These are phyloP conservation scores for Scedosporium minutisporum DNA, from an alignment of 2,329 filamentous ascomycete species.

Conservation along the genomic window DNA sequence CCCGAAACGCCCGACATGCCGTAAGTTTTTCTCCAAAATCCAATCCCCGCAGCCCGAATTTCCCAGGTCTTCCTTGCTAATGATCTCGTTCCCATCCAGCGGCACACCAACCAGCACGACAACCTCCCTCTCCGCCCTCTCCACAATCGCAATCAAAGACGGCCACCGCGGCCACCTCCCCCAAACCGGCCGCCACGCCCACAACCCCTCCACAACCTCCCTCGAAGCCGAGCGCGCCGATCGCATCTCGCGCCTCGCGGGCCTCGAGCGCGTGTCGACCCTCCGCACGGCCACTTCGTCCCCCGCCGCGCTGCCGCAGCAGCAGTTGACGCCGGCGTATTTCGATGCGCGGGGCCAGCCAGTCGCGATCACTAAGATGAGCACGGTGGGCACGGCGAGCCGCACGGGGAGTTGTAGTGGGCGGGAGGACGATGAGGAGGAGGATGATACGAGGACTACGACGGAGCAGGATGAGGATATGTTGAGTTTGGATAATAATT, in stretches of 20 bases:
- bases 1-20: slow-evolving; percentile 84
- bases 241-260: slow-evolving; percentile 86
- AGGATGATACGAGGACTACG: slow-evolving; percentile 29
- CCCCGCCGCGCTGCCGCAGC: slow-evolving; percentile 9
- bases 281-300: slow-evolving; percentile 41
- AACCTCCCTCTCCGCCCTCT: slow-evolving; percentile 83
- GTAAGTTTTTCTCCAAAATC: slow-evolving; percentile 42
- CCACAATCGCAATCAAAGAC: slow-evolving; percentile 92
- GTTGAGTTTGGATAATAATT: slow-evolving; percentile 58
- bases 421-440: slow-evolving; percentile 40
- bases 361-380: slow-evolving; percentile 63
- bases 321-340: slow-evolving; percentile 53
- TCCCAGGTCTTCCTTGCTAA: slow-evolving; percentile 5
- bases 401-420: slow-evolving; percentile 65
- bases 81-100: slow-evolving; percentile 31
- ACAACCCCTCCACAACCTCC: slow-evolving; percentile 55
- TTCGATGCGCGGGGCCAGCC: slow-evolving; percentile 70
- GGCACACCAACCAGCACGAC: slow-evolving; percentile 90
- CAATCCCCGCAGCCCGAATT: background rate
- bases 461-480: slow-evolving; percentile 58
- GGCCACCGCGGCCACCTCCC: slow-evolving; percentile 77
- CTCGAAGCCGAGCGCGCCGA: slow-evolving; percentile 88
- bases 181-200: slow-evolving; percentile 31
- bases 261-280: slow-evolving; percentile 81
- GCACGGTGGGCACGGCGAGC: slow-evolving; percentile 83